A percentile compares a stretch with the other conserved stretches of the same genome.
Evolutionary conservation across 371 early-diverging fungal genomes (phyloP).

Genomic region (Zopfochytrium polystomum): DNA sequence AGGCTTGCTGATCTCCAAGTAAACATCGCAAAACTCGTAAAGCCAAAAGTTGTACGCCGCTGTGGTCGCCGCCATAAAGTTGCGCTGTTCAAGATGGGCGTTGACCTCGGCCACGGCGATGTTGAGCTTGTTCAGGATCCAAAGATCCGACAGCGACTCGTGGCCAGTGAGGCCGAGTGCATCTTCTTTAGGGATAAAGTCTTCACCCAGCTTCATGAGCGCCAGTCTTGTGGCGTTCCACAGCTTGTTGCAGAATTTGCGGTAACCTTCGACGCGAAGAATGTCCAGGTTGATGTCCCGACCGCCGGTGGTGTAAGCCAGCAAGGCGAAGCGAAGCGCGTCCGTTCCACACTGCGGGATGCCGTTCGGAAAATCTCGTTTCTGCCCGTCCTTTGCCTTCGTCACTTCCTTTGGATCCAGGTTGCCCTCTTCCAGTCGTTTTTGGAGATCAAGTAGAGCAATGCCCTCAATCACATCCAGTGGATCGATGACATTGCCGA

Average conservation of each 20-base stretch:
- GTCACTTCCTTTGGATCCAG: conserved; percentile 90
- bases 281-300: conserved; percentile 98
- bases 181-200: conserved; percentile 59
- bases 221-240: conserved; percentile 97
- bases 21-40: conserved; percentile 97
- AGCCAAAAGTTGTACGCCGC: conserved; percentile 94
- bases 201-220: conserved; percentile 82
- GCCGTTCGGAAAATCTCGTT: conserved; percentile 95
- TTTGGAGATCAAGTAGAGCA: conserved; percentile 68
- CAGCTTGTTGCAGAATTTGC: conserved; percentile 99
- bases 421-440: conserved; percentile 80
- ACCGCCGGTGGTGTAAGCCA: conserved; percentile 87
- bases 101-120: conserved; percentile 74
- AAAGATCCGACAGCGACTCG: conserved; percentile 85
- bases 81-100: conserved; percentile 73
- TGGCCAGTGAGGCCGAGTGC: conserved; percentile 61
- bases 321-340: conserved; percentile 96
- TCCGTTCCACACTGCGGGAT: conserved; percentile 99
- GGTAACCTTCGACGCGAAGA: conserved; percentile 94
- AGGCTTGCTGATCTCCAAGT: conserved; percentile 92
- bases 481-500: conserved; percentile 99
- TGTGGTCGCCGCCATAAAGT: conserved; percentile 94
- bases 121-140: conserved; percentile 93
- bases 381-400: conserved; percentile 84
- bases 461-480: conserved; percentile 97